Evolutionary conservation across 257 asterid species (phyloP).

Genomic region (Capsicum pubescens): DNA sequence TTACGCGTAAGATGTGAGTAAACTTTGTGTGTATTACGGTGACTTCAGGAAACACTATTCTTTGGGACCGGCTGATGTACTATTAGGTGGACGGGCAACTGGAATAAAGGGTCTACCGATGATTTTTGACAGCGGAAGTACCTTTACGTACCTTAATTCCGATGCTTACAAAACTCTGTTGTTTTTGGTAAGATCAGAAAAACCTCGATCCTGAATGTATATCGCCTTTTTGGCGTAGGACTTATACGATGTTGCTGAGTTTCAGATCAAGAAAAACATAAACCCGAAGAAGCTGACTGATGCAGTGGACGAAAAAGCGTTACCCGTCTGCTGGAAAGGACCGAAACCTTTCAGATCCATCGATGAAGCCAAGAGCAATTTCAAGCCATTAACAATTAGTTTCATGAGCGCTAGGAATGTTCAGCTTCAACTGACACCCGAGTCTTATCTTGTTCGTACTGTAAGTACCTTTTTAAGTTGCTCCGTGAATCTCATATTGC

Average conservation of each 20-base stretch:
- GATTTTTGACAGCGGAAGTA: slow-evolving; percentile 56
- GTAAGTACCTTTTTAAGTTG: slow-evolving; percentile 48
- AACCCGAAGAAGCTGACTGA: slow-evolving; percentile 42
- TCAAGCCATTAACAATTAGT: slow-evolving; percentile 72
- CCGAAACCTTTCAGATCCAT: slow-evolving; percentile 66
- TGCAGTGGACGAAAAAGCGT: slow-evolving; percentile 66
- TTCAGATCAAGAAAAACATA: slow-evolving; percentile 60
- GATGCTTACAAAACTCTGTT: slow-evolving; percentile 36
- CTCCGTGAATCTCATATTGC: not conserved
- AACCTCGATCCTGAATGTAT: not conserved
- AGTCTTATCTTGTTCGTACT: slow-evolving; percentile 74
- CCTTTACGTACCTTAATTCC: slow-evolving; percentile 48
- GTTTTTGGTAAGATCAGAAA: slow-evolving; percentile 44
- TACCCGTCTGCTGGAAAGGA: slow-evolving; percentile 88
- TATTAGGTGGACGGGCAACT: slow-evolving; percentile 38
- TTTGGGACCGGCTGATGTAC: slow-evolving; percentile 45
- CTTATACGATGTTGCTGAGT: not conserved
- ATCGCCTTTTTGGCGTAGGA: not conserved
- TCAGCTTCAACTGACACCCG: slow-evolving; percentile 68
- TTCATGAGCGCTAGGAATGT: slow-evolving; percentile 51
- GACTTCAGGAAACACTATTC: slow-evolving; percentile 43
- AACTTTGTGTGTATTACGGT: not conserved
- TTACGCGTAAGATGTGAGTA: not conserved
- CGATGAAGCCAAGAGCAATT: slow-evolving; percentile 47
- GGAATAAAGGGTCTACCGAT: slow-evolving; percentile 38